A percentile compares a stretch with the other conserved stretches of the same genome.
These are phyloP conservation scores for Lachnellula willkommii DNA, from an alignment of 2,329 filamentous ascomycete genomes.

Conservation along the genomic window DNA sequence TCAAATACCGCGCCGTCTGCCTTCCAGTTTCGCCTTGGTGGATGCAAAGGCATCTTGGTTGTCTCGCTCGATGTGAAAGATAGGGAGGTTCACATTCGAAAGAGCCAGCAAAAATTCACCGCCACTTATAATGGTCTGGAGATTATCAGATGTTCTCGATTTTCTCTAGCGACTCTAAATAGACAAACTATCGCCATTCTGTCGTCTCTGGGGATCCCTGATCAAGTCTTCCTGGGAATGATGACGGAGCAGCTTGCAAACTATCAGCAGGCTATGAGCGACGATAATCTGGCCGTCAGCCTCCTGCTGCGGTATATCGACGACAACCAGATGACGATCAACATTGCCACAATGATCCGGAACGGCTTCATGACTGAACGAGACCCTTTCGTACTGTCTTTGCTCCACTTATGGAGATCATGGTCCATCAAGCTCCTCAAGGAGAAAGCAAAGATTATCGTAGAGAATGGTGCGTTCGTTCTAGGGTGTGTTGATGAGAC, in stretches of 20 bases:
- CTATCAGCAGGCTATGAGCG: constrained; percentile 64
- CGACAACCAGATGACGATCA: constrained; percentile 73
- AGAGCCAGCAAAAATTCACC: constrained; percentile 83
- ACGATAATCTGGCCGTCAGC: constrained; percentile 57
- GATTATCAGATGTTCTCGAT: constrained; percentile 75
- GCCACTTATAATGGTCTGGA: constrained; percentile 69
- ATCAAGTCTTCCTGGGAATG: constrained; percentile 61
- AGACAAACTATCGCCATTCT: constrained; percentile 86
- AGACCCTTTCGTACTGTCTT: constrained; percentile 78
- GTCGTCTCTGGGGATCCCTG: constrained; percentile 67
- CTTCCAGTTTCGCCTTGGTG: constrained; percentile 87
- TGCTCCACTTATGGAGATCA: constrained; percentile 78
- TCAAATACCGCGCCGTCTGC: constrained; percentile 64
- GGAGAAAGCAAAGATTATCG: constrained; percentile 80
- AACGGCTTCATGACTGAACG: constrained; percentile 68
- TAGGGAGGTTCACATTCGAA: constrained; percentile 69
- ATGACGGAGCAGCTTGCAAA: constrained; percentile 61
- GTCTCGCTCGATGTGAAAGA: constrained; percentile 64
- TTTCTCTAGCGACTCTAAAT: constrained; percentile 75
- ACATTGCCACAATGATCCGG: constrained; percentile 68
- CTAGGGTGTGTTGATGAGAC: constrained; percentile 89
- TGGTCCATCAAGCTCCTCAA: constrained; percentile 89
- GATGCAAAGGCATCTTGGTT: constrained; percentile 83
- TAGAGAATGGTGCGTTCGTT: constrained; percentile 80
- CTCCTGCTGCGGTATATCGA: constrained; percentile 74